Evolutionary conservation across 331 rosid species (phyloP), one percentile per base, ranked within the genome.

Genomic region (Acacia concinna): DNA sequence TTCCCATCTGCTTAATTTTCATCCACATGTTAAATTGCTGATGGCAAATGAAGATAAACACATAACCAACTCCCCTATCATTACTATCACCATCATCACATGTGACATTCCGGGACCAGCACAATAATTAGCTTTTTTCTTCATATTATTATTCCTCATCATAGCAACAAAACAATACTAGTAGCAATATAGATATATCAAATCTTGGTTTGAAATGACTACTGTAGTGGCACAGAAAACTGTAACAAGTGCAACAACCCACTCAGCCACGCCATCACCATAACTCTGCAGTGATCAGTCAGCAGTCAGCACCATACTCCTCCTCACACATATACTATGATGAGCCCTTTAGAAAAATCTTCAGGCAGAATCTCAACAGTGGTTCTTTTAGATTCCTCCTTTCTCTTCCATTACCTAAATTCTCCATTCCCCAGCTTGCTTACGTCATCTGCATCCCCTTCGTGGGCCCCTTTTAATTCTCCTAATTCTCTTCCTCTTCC

Each of bases 321-420:
- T 23, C 31, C 28, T 34, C 68, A 73, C 77, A 84, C 78, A 87
- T 32, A 40, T 37, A 83, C 74, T 82, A 84, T 80, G 76, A 81
- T 78, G 75, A 82, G 34, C 27, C 66, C 69, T 65, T 68, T 14
- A 20, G 83, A 78, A 88, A 91, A 86, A 91, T 91, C 92, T 89
- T 71, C 80, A 62, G 85, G 81, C 85, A 90, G 98, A 91, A 93
- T 91, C 95, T 77, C 91, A 77, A 84, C 94, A 87, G 95, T 88
- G 20, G 68, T 63, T 88, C 78, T 68, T 83, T 21, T 4, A 89
- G 86, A 89, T 86, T 85, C 91, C 85, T 78, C 81, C 85, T 82
- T 85, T 80, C 80, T 64, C 60, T 82, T 79, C 89, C 68, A 82
- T 52, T 73, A 76, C 79, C 79, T 71, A 70, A 83, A 78, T 84